A percentile compares a stretch with the other conserved stretches of the same genome.
phyloP scores from a whole-genome alignment of 1,284 basidiomycete species.

The Golubevia pallescens region DNA sequence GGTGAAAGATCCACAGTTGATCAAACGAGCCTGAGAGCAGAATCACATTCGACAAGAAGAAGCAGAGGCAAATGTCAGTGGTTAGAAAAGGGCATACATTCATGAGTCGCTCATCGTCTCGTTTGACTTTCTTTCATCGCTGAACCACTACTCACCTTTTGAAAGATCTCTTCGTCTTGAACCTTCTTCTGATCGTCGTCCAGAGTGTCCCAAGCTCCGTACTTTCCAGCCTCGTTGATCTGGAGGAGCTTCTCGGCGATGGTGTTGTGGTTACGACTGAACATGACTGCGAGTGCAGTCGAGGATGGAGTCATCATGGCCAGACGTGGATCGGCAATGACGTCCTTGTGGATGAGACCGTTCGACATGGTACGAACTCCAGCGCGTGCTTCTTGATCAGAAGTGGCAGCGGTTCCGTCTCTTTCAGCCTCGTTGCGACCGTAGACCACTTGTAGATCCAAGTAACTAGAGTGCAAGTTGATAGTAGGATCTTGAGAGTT shows the following conservation, averaged over 20 bases:
- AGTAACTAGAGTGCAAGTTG: slow-evolving; percentile 45
- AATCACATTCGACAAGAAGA: slow-evolving; percentile 17
- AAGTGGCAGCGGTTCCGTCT: not conserved
- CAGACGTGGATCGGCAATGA: slow-evolving; percentile 11
- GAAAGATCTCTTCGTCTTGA: slow-evolving; percentile 44
- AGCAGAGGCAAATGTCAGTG: too few species aligned
- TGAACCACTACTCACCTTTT: slow-evolving; percentile 4
- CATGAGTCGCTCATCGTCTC: slow-evolving; percentile 9
- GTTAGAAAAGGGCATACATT: slow-evolving; percentile 7
- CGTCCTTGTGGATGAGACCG: slow-evolving; percentile 17
- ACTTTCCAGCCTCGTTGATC: not conserved
- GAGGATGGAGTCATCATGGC: slow-evolving; percentile 47
- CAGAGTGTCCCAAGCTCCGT: not conserved
- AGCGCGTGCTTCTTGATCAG: too few species aligned
- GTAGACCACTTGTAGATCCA: slow-evolving; percentile 44
- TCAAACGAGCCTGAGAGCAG: too few species aligned
- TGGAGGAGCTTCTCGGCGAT: slow-evolving; percentile 45
- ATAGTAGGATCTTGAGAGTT: slow-evolving; percentile 25
- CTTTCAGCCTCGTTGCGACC: slow-evolving; percentile 16
- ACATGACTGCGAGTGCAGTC: slow-evolving; percentile 33
- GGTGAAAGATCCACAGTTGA: too few species aligned
- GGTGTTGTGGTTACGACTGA: slow-evolving; percentile 46
- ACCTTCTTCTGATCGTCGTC: slow-evolving; percentile 19
- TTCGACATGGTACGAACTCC: slow-evolving; percentile 16
- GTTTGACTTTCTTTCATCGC: too few species aligned